A percentile compares a stretch with the other conserved stretches of the same genome.
phyloP scores from a whole-genome alignment of 2,329 filamentous ascomycete genomes.

The Penicillium olsonii region DNA sequence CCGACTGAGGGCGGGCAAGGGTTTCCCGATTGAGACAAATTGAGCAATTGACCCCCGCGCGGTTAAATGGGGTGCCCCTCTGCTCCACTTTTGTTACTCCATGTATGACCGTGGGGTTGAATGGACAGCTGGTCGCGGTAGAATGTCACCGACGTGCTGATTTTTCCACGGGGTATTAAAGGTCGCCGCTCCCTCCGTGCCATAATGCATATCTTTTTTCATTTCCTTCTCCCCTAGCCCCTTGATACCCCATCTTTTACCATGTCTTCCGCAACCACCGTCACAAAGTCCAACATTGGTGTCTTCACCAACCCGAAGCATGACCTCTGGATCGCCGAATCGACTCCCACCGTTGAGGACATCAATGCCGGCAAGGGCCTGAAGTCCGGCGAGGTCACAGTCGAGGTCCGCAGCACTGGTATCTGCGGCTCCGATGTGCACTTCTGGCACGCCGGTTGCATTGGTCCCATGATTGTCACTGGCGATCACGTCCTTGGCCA shows the following conservation, averaged over 20 bases:
- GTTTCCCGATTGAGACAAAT: conserved; percentile 8
- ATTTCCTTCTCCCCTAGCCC: conserved; percentile 8
- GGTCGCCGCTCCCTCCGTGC: conserved; percentile 15
- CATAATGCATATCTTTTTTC: conserved; percentile 9
- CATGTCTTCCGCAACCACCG: conserved; percentile 38
- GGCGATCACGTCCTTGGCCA: conserved; percentile 91
- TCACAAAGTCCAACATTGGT: conserved; percentile 83
- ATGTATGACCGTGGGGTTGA: conserved; percentile 11
- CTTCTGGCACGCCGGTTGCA: conserved; percentile 95
- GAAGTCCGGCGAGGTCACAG: conserved; percentile 78
- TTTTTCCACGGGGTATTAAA: conserved; percentile 10
- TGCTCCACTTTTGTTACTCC: conserved; percentile 20
- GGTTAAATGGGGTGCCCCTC: conserved; percentile 25
- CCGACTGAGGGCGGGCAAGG: conserved; percentile 8
- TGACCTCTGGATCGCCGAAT: conserved; percentile 83
- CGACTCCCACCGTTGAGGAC: conserved; percentile 73
- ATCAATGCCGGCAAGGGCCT: conserved; percentile 68
- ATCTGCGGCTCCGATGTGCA: conserved; percentile 97
- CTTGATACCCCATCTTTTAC: conserved; percentile 6
- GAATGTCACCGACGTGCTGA: conserved; percentile 2
- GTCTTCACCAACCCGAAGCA: conserved; percentile 94
- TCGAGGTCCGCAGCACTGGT: conserved; percentile 89
- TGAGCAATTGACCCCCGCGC: conserved; percentile 18
- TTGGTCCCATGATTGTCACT: conserved; percentile 91
- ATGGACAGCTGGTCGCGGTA: conserved; percentile 3